Percentiles rank a stretch among this genome's conserved stretches.
phyloP scores from a whole-genome alignment of 2,329 filamentous ascomycete genomes.

The Niveomyces coronatus region DNA sequence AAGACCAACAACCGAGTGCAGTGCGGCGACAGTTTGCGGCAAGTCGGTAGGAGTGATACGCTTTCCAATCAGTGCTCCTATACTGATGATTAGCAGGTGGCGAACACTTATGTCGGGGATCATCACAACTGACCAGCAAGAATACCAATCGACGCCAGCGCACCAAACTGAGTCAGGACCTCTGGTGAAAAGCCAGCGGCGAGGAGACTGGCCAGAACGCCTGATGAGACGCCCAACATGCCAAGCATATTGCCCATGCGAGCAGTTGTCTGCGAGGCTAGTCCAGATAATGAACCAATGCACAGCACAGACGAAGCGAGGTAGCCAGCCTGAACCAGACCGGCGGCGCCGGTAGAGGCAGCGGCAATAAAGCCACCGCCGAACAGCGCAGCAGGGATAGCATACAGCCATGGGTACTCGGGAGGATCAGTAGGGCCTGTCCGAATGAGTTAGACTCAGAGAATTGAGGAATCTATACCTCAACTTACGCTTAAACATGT shows the following conservation, averaged over 20 bases:
- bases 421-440: conserved; percentile 68
- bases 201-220: conserved; percentile 71
- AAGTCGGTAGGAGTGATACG: conserved; percentile 81
- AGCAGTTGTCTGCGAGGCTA: conserved; percentile 75
- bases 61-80: conserved; percentile 66
- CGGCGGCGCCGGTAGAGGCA: conserved; percentile 70
- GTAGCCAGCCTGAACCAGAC: conserved; percentile 79
- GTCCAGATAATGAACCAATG: conserved; percentile 71
- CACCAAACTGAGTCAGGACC: conserved; percentile 70
- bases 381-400: conserved; percentile 64
- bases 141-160: conserved; percentile 61
- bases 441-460: conserved; percentile 9
- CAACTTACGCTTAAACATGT: conserved; percentile 70
- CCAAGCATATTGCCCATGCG: conserved; percentile 78
- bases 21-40: conserved; percentile 78
- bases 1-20: conserved; percentile 84
- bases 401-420: conserved; percentile 83
- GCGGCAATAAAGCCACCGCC: conserved; percentile 74
- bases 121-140: conserved; percentile 42
- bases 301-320: conserved; percentile 76
- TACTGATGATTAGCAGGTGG: conserved; percentile 10
- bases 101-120: background rate
- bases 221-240: conserved; percentile 73
- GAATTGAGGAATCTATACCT: background rate
- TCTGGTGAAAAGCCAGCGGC: conserved; percentile 74